Evolutionary conservation across 495 filamentous ascomycete genomes (phyloP), one percentile per base, ranked within the genome.

Genomic region (Daldinia grandis): DNA sequence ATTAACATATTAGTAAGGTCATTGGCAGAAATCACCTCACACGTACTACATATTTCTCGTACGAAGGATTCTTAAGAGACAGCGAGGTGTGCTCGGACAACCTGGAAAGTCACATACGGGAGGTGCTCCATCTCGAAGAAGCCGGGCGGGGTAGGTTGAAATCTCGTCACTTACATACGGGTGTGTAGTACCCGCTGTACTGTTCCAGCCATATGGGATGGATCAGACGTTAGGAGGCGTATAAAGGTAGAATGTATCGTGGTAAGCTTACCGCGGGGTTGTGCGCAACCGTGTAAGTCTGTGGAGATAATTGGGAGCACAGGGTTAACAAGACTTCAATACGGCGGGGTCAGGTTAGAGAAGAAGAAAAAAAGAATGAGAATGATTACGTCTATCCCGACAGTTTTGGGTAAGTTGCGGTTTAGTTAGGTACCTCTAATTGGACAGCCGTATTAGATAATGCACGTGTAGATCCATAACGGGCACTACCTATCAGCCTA

Each of bases 391-490:
- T 44, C n/a, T 44, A 21, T 44, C n/a, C 17, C 17, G 38, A 42
- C 5, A 42, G 38, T 42, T 42, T 42, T n/a, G 3, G 38, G n/a
- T 42, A 47, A 60, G 40, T 17, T 50, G 37, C 28, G 60, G 47
- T 12, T 17, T 27, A 30, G 19, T n/a, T 38, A 14, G n/a, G n/a
- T n/a, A n/a, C n/a, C n/a, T n/a, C 14, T 62, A 27, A 66, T 62
- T 71, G 57, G 62, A 12, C 21, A 27, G 57, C 24, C 12, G 12
- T 8, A 40, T 66, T 44, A 53, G 21, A 62, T 62, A 65, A 65
- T 50, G n/a, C n/a, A n/a, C n/a, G n/a, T n/a, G n/a, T n/a, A 60
- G 35, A 58, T 27, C 62, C 68, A 57, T 44, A 50, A 21, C 42
- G 42, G 9, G 42, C 19, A 47, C 42, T 47, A 47, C 42, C n/a